phyloP scores from a whole-genome alignment of 208 protist genomes.

The Herpetomonas samuelpessoai region DNA sequence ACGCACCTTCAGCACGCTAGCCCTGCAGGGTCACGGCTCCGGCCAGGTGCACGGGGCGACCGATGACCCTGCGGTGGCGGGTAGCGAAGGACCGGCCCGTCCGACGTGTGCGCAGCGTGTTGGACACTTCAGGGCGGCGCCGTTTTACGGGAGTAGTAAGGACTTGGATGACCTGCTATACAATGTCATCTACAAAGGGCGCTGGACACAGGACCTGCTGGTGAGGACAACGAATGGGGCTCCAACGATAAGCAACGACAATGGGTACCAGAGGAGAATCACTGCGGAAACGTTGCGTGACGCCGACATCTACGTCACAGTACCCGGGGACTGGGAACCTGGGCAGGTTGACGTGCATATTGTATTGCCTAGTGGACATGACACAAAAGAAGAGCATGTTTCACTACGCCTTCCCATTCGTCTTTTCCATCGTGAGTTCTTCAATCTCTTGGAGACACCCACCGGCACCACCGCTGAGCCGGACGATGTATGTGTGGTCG shows the following conservation, averaged over 20 bases:
- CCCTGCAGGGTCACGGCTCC: background rate
- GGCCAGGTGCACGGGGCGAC: too few relatives aligned
- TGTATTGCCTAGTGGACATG: background rate
- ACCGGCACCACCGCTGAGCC: too few relatives aligned
- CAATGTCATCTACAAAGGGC: background rate
- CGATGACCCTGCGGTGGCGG: too few relatives aligned
- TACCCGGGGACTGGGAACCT: background rate
- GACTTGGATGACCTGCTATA: background rate
- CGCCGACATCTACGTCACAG: background rate
- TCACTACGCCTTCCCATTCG: background rate
- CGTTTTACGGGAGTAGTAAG: too few relatives aligned
- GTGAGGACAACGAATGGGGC: too few relatives aligned
- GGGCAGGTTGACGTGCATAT: background rate
- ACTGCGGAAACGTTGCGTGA: background rate
- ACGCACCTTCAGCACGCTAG: too few relatives aligned
- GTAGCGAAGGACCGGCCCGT: too few relatives aligned
- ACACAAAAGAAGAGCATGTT: background rate
- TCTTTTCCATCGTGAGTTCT: conserved; percentile 4
- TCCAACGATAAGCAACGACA: background rate
- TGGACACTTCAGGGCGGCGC: too few relatives aligned
- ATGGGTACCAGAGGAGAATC: background rate
- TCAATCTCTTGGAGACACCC: background rate
- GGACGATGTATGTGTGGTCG: too few relatives aligned
- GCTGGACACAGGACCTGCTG: background rate
- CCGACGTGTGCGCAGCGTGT: too few relatives aligned